Conservation (phyloP, 192 early-diverging fungal genomes). For the Entophlyctis luteolus region DNA sequence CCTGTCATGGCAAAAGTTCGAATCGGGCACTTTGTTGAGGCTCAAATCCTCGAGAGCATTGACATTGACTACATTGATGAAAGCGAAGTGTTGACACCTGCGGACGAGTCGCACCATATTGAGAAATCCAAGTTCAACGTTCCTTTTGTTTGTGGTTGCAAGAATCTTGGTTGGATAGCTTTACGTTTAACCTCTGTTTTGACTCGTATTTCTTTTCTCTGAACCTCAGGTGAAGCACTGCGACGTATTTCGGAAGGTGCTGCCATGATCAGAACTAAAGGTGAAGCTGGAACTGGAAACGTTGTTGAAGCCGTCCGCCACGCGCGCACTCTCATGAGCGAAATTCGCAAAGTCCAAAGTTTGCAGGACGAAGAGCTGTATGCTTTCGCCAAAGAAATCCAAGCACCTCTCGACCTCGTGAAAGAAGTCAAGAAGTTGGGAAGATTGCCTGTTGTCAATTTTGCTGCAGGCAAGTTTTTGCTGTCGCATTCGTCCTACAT, state of each 20-base stretch:
- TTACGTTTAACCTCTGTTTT: too few relatives aligned
- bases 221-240: slow-evolving; percentile 76
- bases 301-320: slow-evolving; percentile 98
- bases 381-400: slow-evolving; percentile 94
- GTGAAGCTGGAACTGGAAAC: slow-evolving; percentile 97
- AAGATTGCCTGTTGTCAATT: slow-evolving; percentile 95
- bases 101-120: slow-evolving; percentile 95
- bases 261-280: slow-evolving; percentile 97
- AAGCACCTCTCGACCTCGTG: slow-evolving; percentile 85
- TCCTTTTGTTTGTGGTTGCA: slow-evolving; percentile 94
- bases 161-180: slow-evolving; percentile 64
- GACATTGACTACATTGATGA: slow-evolving; percentile 98
- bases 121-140: slow-evolving; percentile 89
- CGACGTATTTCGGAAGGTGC: slow-evolving; percentile 95
- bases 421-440: slow-evolving; percentile 83
- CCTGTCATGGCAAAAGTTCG: slow-evolving; percentile 99
- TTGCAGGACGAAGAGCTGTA: slow-evolving; percentile 89
- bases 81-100: slow-evolving; percentile 90
- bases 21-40: slow-evolving; percentile 98
- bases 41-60: slow-evolving; percentile 87
- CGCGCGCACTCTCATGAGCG: slow-evolving; percentile 77
- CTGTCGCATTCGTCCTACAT: not conserved
- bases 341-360: slow-evolving; percentile 80
- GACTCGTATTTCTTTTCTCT: not conserved
- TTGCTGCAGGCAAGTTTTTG: slow-evolving; percentile 69